Base-by-base conservation (phyloP, 2,329 filamentous ascomycete species). In the Knufia petricola region DNA sequence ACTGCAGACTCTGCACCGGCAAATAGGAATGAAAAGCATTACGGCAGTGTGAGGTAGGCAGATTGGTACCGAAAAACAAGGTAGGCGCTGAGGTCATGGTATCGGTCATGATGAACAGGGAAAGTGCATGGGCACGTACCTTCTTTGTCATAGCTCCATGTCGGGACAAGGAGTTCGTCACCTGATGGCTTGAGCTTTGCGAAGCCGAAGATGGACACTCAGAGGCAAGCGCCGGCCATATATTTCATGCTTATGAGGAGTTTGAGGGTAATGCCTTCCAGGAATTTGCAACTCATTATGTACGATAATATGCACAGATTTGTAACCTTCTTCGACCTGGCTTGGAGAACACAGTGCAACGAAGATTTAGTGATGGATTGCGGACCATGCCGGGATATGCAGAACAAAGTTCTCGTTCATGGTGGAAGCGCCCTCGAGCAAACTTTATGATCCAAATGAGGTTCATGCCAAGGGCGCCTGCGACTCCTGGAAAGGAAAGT, bases 101-200 rank as follows among this genome's bases (percentile, higher is more conserved):
- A 8, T 34, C 15, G 42, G 21, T n/a, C 37, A 17, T 19, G 17
- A 30, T 7, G 20, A 20, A 8, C 28, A 19, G 42, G 26, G 28
- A 37, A 30, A 19, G 28, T 10, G 4, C n/a, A 12, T 23, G 28
- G 21, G 37, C 10, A 21, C 17, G 28, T n/a, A 17, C 41, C 21
- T 36, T 36, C 42, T 36, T 36, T 34, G 42, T 36, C 30, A 36
- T 46, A 46, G 42, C 42, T 46, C 31, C 28, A 24, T 21, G 13
- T 10, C 42, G n/a, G 37, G 7, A 19, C 3, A 13, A 15, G 19
- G 26, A 23, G n/a, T 36, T 24, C 15, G 17, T 15, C 23, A 9
- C n/a, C 37, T 21, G 17, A 34, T 46, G 19, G 20, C 21, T 24
- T 23, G 42, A 10, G 37, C 10, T 24, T 36, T 46, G 42, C 42